Conservation (phyloP, 176 grass and related monocot species). For the Saccharum spontaneum region DNA sequence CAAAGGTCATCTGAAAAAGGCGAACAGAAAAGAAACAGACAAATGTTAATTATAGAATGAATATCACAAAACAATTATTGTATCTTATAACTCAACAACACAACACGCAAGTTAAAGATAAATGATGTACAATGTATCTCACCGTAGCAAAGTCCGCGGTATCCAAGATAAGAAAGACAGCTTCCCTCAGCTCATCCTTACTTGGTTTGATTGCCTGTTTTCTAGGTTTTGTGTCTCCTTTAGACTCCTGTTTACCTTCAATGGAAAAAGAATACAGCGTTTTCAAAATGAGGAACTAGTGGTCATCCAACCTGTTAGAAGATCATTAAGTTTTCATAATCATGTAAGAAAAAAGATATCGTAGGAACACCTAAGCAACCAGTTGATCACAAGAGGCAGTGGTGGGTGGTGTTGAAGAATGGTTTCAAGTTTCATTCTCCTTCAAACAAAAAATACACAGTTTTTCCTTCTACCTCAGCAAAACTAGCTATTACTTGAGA, state of each 20-base stretch:
- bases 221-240: slow-evolving; percentile 26
- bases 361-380: not conserved
- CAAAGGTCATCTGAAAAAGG: slow-evolving; percentile 60
- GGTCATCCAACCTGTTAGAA: not conserved
- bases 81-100: not conserved
- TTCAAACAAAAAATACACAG: not conserved
- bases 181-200: slow-evolving; percentile 55
- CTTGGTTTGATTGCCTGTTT: slow-evolving; percentile 39
- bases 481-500: not conserved
- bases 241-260: slow-evolving; percentile 39
- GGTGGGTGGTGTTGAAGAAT: not conserved
- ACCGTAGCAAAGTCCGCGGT: slow-evolving; percentile 46
- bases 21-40: slow-evolving; percentile 15
- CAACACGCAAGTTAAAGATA: slow-evolving; percentile 4
- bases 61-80: not conserved
- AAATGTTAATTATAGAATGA: slow-evolving; percentile 11
- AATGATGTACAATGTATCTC: slow-evolving; percentile 11
- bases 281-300: slow-evolving; percentile 23
- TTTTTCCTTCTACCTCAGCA: not conserved
- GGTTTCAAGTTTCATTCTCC: not conserved
- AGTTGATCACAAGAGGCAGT: not conserved
- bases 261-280: slow-evolving; percentile 22
- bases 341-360: not conserved
- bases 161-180: slow-evolving; percentile 53
- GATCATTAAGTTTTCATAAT: slow-evolving; percentile 10